Conservation (phyloP, 495 filamentous ascomycete species). For the Penicillium canescens region DNA sequence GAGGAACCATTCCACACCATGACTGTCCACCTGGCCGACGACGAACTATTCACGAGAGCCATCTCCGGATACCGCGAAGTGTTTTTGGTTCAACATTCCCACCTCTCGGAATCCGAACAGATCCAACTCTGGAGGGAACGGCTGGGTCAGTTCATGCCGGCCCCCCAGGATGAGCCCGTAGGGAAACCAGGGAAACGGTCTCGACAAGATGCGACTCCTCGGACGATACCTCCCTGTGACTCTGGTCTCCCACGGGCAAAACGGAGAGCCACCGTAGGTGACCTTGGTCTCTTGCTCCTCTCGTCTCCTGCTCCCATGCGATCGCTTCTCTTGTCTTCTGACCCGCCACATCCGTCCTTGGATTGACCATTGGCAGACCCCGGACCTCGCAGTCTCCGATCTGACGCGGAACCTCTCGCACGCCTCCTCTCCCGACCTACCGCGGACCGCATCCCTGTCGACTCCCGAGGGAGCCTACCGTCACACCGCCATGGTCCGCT, state of each 20-base stretch:
- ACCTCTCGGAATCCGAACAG: slow-evolving; percentile 46
- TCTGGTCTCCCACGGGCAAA: slow-evolving; percentile 46
- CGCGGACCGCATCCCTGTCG: slow-evolving; percentile 21
- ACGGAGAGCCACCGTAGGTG: slow-evolving; percentile 54
- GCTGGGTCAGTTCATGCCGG: slow-evolving; percentile 43
- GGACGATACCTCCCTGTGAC: slow-evolving; percentile 38
- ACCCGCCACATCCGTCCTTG: slow-evolving; percentile 34
- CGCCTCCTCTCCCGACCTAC: slow-evolving; percentile 30
- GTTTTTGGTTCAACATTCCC: slow-evolving; percentile 46
- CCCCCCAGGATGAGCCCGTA: slow-evolving; percentile 17
- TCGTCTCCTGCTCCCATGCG: slow-evolving; percentile 15
- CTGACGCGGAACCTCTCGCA: slow-evolving; percentile 37
- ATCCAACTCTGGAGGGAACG: slow-evolving; percentile 45
- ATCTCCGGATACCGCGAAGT: slow-evolving; percentile 48
- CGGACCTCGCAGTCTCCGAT: slow-evolving; percentile 40
- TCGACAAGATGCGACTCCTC: slow-evolving; percentile 45
- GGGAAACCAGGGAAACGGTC: slow-evolving; percentile 45
- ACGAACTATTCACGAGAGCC: slow-evolving; percentile 46
- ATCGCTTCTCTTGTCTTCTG: slow-evolving; percentile 21
- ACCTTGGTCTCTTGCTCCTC: slow-evolving; percentile 46
- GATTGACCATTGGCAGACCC: slow-evolving; percentile 53
- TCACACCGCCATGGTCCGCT: slow-evolving; percentile 44
- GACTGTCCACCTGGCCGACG: slow-evolving; percentile 41
- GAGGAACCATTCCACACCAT: slow-evolving; percentile 23
- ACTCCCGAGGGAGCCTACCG: slow-evolving; percentile 28